These are phyloP conservation scores for Diaporthe ilicicola DNA, from an alignment of 2,329 filamentous ascomycete genomes.

Conservation along the genomic window DNA sequence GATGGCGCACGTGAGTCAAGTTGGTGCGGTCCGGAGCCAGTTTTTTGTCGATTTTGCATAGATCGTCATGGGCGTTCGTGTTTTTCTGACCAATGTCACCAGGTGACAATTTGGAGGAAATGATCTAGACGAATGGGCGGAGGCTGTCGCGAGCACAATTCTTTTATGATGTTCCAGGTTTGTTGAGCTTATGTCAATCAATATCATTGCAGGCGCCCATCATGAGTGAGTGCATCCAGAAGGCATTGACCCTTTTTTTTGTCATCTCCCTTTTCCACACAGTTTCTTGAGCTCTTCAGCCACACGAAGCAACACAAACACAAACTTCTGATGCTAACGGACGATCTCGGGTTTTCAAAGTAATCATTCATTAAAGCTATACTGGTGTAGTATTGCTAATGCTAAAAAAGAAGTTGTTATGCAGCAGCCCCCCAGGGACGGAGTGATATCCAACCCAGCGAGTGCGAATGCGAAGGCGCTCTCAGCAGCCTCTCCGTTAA, in stretches of 20 bases:
- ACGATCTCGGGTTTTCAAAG: not conserved
- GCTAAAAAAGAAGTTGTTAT: not conserved
- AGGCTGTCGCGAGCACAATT: not conserved
- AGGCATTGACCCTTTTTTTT: too few relatives aligned
- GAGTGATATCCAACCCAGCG: not conserved
- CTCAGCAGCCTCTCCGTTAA: constrained; percentile 1
- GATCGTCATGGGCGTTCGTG: not conserved
- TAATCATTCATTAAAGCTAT: constrained; percentile 23
- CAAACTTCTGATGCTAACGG: too few relatives aligned
- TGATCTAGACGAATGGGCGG: not conserved
- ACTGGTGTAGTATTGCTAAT: not conserved
- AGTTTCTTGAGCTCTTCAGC: too few relatives aligned
- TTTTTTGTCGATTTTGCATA: not conserved
- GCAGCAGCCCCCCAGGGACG: not conserved
- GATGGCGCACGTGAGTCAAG: not conserved
- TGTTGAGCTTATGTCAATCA: too few relatives aligned
- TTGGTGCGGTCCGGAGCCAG: not conserved
- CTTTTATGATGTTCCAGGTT: not conserved
- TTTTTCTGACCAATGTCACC: not conserved
- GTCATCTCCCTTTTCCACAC: too few relatives aligned
- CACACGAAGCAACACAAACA: too few relatives aligned
- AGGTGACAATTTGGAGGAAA: not conserved
- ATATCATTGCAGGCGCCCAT: not conserved
- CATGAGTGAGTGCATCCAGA: not conserved
- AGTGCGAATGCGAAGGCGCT: not conserved